Evolutionary conservation across 352 stramenopile species (phyloP), one percentile per base, ranked within the genome.

Genomic region (Pythium brachiatum): DNA sequence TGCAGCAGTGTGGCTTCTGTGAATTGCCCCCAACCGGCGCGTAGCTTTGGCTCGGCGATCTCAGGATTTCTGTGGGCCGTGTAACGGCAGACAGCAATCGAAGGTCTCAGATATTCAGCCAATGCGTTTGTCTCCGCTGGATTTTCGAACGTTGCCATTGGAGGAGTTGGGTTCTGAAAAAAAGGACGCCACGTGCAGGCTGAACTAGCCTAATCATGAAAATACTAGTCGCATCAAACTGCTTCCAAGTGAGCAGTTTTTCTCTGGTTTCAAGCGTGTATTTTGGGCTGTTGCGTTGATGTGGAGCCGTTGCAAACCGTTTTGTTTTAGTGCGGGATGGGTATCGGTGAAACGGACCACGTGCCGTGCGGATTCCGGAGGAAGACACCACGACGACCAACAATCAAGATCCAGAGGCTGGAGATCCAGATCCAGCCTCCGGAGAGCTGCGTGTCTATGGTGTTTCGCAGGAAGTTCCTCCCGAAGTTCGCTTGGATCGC

Each of bases 61-160:
- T 48, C 32, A 38, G 15, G 43, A 27, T 27, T 60, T 18, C 41
- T 41, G 44, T 15, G 44, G 29, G 16, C 5, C 12, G 57, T 57
- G 50, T 59, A 66, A 66, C 59, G 50, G 59, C 59, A 59, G 59
- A 53, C 53, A 26, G 55, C 59, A 54, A 51, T 50, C 44, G 23
- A 53, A 16, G n/a, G 41, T 26, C 27, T 53, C 25, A 31, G 47
- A 38, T 48, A 26, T 48, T 48, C n/a, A 48, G 41, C 41, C 41
- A 48, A 27, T 34, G 29, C 9, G n/a, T n/a, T n/a, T 1, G 18
- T 23, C 38, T 44, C 38, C 38, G 8, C 18, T n/a, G 11, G 38
- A 44, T 44, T 44, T 44, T 44, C 38, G 41, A 48, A 27, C 7
- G 41, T 48, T 48, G 15, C 29, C 9, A 34, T 48, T 48, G 3